Evolutionary conservation across 2,329 filamentous ascomycete genomes (phyloP).

Genomic region (Talaromyces sp.): DNA sequence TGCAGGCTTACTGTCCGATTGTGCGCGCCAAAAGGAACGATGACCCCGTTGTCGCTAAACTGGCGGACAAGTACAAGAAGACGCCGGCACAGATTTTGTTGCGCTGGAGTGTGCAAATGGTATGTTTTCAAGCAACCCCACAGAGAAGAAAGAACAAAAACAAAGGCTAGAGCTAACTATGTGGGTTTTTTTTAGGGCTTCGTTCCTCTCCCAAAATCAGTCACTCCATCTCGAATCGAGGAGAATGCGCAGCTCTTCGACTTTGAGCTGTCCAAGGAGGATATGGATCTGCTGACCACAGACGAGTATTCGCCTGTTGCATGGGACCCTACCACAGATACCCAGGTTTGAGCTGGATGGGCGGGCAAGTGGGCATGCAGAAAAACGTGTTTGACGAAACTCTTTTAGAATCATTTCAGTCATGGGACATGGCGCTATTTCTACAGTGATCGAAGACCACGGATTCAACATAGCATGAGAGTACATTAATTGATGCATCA

Average conservation of each 20-base stretch:
- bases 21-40: constrained; percentile 45
- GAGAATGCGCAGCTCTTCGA: constrained; percentile 59
- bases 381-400: too few species aligned
- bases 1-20: constrained; percentile 54
- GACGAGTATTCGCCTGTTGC: constrained; percentile 39
- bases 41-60: constrained; percentile 48
- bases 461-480: too few species aligned
- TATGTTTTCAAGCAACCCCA: constrained; percentile 15
- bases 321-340: background rate
- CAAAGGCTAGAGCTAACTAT: background rate
- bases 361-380: too few species aligned
- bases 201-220: constrained; percentile 60
- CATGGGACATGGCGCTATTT: too few species aligned
- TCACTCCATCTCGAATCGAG: constrained; percentile 55
- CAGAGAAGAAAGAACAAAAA: background rate
- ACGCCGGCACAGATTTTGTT: constrained; percentile 56
- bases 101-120: constrained; percentile 59
- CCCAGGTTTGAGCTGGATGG: background rate
- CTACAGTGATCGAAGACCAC: too few species aligned
- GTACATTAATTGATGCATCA: too few species aligned
- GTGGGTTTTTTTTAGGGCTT: constrained; percentile 44
- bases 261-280: constrained; percentile 55
- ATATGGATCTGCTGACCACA: constrained; percentile 54
- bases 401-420: too few species aligned
- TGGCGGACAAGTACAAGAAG: constrained; percentile 56